Percentiles rank a stretch among this genome's conserved stretches.
Evolutionary conservation across 371 early-diverging fungal genomes (phyloP).

Genomic region (Fennellomyces sp.): DNA sequence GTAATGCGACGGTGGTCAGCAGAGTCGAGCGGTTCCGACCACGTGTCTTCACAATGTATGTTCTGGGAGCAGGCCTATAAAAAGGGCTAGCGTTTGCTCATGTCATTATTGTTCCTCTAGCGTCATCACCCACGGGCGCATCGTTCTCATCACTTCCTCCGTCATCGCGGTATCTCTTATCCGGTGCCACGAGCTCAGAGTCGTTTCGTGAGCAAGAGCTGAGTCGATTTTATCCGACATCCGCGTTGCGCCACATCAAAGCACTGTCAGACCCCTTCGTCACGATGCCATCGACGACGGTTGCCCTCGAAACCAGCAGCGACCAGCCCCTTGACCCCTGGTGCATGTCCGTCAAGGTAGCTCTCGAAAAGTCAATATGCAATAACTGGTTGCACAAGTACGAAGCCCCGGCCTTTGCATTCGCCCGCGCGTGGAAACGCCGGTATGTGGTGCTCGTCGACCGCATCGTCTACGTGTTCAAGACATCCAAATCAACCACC

Average conservation of each 20-base stretch:
- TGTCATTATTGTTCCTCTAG: conserved; percentile 11
- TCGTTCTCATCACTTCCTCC: conserved; percentile 33
- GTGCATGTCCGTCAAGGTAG: conserved; percentile 37
- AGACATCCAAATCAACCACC: conserved; percentile 33
- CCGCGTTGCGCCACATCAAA: conserved; percentile 22
- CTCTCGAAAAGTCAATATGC: conserved; percentile 27
- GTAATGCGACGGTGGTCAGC: conserved; percentile 24
- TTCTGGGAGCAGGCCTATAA: not conserved
- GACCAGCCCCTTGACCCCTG: conserved; percentile 26
- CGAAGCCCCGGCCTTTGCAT: conserved; percentile 35
- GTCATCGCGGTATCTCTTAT: conserved; percentile 34
- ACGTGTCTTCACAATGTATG: conserved; percentile 30
- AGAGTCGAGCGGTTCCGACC: conserved; percentile 19
- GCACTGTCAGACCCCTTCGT: conserved; percentile 30
- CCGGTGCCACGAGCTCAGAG: conserved; percentile 34
- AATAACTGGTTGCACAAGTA: conserved; percentile 38
- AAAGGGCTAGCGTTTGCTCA: not conserved
- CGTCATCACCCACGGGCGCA: conserved; percentile 19
- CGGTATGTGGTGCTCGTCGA: conserved; percentile 34
- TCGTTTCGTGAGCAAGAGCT: conserved; percentile 36
- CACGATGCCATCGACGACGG: conserved; percentile 23
- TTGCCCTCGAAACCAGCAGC: too few species aligned
- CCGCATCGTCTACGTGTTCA: conserved; percentile 36
- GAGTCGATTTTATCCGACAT: conserved; percentile 31
- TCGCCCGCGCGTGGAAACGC: conserved; percentile 45